phyloP scores from a whole-genome alignment of 345 rosid species.

The Syzygium aqueum region DNA sequence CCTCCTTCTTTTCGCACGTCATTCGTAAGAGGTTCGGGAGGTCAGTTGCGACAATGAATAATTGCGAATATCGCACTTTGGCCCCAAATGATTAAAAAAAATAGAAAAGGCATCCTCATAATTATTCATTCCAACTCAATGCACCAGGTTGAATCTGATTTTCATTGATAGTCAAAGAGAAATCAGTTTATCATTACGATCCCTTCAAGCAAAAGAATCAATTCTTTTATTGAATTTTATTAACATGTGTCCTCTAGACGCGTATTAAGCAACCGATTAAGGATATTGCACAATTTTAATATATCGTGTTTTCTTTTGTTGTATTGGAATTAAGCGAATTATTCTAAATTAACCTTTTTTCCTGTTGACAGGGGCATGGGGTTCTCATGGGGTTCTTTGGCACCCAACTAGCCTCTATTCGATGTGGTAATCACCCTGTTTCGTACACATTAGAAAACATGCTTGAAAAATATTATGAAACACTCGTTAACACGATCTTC shows the following conservation, averaged over 20 bases:
- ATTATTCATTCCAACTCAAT: neutral
- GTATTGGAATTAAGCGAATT: neutral
- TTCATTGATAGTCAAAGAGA: neutral
- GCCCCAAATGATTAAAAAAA: neutral
- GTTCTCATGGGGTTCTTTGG: neutral
- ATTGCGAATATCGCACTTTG: rapidly evolving
- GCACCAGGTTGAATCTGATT: neutral
- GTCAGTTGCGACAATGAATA: no score
- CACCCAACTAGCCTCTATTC: neutral
- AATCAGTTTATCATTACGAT: neutral
- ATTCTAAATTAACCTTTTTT: neutral
- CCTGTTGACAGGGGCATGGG: neutral
- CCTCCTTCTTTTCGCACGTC: no score
- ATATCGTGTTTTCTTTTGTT: neutral
- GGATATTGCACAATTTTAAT: neutral
- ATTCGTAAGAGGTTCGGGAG: no score
- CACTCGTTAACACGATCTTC: neutral
- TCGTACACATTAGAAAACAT: neutral
- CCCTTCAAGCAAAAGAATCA: neutral
- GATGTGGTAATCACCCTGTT: neutral
- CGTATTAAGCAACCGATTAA: neutral
- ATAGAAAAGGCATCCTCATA: rapidly evolving
- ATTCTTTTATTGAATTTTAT: neutral
- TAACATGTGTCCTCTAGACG: neutral
- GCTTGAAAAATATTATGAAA: neutral